Base-by-base conservation (phyloP, 805 yeast genomes). In the Saturnispora galanensis region DNA sequence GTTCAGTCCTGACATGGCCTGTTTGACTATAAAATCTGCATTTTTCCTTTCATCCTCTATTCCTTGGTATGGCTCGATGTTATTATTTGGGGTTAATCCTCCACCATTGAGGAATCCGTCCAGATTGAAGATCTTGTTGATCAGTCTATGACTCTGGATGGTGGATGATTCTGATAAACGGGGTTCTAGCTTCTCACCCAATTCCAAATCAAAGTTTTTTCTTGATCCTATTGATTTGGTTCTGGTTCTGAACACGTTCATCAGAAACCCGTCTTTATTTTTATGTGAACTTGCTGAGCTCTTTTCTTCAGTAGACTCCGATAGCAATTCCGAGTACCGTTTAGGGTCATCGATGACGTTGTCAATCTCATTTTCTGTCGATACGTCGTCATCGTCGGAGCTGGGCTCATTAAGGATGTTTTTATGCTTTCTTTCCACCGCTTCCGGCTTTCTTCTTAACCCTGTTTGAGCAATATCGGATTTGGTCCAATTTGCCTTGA, bases 11-110 rank as follows among this genome's bases (percentile, higher is more conserved):
- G 15, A n/a, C 38, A 42, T 36, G 5, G 41, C 41, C 16, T 42
- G 37, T 37, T 42, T 34, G 6, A 80, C 72, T 46, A 80, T 64
- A 29, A 71, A 70, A 42, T 68, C 67, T 1, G 85, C 86, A 49
- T 79, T 81, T 32, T 68, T 65, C 26, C 68, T 67, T 30, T 73
- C 79, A 43, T 64, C 69, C 18, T 42, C 45, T n/a, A 42, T 31
- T 5, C 40, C 45, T 4, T 35, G 26, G 17, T 37, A 36, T 26
- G 35, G 37, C 17, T 42, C 34, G 10, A 42, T 44, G 18, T 33
- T 38, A 4, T 12, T 41, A 42, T 34, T 50, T 33, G 47, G 53
- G 8, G 34, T 40, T 10, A 49, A 28, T 13, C 52, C 52, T 2
- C 52, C 51, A 33, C 45, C 48, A 3, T 48, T 48, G 5, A 50